Evolutionary conservation across 306 rosid species (phyloP), one percentile per base, ranked within the genome.

Genomic region (Lotus japonicus): DNA sequence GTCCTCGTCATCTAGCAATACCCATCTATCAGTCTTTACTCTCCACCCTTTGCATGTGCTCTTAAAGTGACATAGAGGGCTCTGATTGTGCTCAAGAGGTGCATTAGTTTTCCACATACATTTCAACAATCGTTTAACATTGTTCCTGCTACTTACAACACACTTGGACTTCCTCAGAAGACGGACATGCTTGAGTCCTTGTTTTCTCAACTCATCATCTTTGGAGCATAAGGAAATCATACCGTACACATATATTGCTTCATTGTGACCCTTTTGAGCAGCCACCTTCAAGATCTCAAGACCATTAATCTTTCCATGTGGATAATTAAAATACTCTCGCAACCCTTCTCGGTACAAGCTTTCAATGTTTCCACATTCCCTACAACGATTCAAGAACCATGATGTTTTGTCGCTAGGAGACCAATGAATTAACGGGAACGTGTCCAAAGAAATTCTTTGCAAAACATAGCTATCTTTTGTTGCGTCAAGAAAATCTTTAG

Each of bases 231-330:
- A 16, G 4, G 70, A 11, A 9, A 83, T 6, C 42, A 83, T 42
- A 9, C 71, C 83, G 0, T 73, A 80, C 7, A 71, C 63, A 9
- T 82, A 79, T 23, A 6, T 75, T 4, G 87, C 75, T 31, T 73
- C 82, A 1, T 2, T 5, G n/a, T n/a, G n/a, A n/a, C n/a, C n/a
- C n/a, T n/a, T n/a, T n/a, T n/a, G n/a, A n/a, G n/a, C n/a, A n/a
- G n/a, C n/a, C n/a, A n/a, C n/a, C n/a, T n/a, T n/a, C n/a, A n/a
- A n/a, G n/a, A n/a, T n/a, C n/a, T n/a, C n/a, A n/a, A n/a, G n/a
- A n/a, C n/a, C n/a, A n/a, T n/a, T n/a, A 0, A 12, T 21, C 0
- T 58, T 43, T 10, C 23, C 11, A 0, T 46, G 55, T 0, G 13
- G 3, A 13, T 4, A 17, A 1, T 6, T 17, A 12, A 76, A 45